Evolutionary conservation across 2,329 filamentous ascomycete species (phyloP).

Genomic region (Drechslera avenae): DNA sequence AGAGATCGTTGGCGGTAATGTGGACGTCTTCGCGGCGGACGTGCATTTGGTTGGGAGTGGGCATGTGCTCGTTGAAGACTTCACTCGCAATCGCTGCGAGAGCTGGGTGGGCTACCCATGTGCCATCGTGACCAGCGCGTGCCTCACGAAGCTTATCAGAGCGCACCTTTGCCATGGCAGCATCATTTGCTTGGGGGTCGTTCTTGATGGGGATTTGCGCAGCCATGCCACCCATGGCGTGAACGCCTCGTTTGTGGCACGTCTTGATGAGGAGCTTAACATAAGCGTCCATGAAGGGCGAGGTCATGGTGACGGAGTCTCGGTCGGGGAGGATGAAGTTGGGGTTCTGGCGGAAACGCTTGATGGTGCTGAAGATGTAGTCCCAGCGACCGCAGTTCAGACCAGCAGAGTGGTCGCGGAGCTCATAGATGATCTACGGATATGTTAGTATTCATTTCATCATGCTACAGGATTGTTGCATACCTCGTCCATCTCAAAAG

Average conservation of each 20-base stretch:
- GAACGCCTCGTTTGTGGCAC: conserved; percentile 94
- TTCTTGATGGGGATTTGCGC: conserved; percentile 99
- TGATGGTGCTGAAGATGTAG: conserved; percentile 99
- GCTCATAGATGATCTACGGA: conserved; percentile 88
- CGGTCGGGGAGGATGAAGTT: conserved; percentile 94
- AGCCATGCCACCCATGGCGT: conserved; percentile 98
- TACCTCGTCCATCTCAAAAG: conserved; percentile 97
- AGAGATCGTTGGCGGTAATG: conserved; percentile 84
- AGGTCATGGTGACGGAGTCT: conserved; percentile 91
- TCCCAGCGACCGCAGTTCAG: conserved; percentile 99
- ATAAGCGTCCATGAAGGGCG: conserved; percentile 97
- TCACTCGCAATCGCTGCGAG: conserved; percentile 86
- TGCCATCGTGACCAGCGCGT: conserved; percentile 91
- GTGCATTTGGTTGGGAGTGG: conserved; percentile 95
- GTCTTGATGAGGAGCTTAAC: conserved; percentile 98
- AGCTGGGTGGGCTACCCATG: conserved; percentile 96
- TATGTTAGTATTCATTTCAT: conserved; percentile 15
- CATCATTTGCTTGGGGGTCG: conserved; percentile 86
- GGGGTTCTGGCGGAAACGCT: conserved; percentile 96
- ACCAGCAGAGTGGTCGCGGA: conserved; percentile 92
- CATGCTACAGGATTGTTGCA: neutral
- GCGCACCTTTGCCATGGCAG: conserved; percentile 89
- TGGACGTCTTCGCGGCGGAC: conserved; percentile 86
- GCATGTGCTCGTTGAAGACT: conserved; percentile 98
- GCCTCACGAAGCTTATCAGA: conserved; percentile 97